Conservation (phyloP, 2,329 filamentous ascomycete genomes). For the Tolypocladium amazonense region DNA sequence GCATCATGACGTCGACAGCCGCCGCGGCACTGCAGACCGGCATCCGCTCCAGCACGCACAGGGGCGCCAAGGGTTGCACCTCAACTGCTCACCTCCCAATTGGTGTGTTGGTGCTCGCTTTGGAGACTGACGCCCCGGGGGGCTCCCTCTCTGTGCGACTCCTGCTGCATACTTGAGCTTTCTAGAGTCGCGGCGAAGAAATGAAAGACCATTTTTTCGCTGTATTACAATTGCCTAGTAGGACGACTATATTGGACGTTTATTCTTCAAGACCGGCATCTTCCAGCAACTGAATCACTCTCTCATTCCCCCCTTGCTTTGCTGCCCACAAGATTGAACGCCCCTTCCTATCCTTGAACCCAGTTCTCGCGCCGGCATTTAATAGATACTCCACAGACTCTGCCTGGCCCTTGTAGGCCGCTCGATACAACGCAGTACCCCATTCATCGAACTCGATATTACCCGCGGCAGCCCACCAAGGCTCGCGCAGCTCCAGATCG, state of each 20-base stretch:
- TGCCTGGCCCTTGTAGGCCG: not conserved
- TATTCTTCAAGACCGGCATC: not conserved
- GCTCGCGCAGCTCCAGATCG: not conserved
- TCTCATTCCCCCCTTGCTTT: not conserved
- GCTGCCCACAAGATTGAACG: not conserved
- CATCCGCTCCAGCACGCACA: not conserved
- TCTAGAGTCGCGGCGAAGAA: no score
- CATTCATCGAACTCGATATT: not conserved
- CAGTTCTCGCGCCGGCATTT: not conserved
- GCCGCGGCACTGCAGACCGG: not conserved
- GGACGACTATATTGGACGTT: no score
- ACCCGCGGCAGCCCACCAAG: not conserved
- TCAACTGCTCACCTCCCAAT: not conserved
- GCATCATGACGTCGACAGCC: not conserved
- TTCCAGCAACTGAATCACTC: not conserved
- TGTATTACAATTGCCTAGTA: no score
- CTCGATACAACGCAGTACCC: not conserved
- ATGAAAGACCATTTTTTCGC: no score
- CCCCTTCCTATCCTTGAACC: not conserved
- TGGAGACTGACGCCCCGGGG: no score
- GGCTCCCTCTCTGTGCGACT: no score
- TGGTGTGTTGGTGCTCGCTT: no score
- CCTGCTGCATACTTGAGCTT: no score
- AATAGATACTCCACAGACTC: not conserved
- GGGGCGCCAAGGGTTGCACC: not conserved